Conservation (phyloP, 768 basidiomycete genomes). For the Boletus rufocinnamomeus region DNA sequence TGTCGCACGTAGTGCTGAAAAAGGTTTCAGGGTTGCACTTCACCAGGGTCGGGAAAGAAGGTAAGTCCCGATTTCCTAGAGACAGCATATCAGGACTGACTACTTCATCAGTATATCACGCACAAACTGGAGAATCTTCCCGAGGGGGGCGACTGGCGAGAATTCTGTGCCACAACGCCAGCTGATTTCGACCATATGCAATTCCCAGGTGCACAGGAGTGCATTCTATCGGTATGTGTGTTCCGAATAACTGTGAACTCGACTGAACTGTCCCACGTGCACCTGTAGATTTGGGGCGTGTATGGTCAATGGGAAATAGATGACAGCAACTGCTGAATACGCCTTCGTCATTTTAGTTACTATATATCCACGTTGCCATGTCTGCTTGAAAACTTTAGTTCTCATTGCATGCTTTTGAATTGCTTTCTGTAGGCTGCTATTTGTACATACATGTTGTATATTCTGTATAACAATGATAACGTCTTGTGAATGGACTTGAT, state of each 20-base stretch:
- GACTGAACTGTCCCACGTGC: background rate
- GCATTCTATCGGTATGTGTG: constrained; percentile 1
- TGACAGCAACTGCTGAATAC: constrained; percentile 18
- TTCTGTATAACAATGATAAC: background rate
- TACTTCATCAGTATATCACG: too few species aligned
- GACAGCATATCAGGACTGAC: too few species aligned
- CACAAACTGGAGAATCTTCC: constrained; percentile 28
- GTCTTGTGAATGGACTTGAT: background rate
- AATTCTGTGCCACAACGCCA: constrained; percentile 40
- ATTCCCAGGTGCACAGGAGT: constrained; percentile 25
- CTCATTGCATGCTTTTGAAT: background rate
- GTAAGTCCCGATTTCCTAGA: too few species aligned
- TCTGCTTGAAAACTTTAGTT: background rate
- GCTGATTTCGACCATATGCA: constrained; percentile 15
- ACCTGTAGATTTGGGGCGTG: constrained; percentile 17
- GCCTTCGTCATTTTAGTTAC: background rate
- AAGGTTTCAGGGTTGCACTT: too few species aligned
- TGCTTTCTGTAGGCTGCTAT: background rate
- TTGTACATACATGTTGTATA: background rate
- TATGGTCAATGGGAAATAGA: constrained; percentile 28
- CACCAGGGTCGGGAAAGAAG: too few species aligned
- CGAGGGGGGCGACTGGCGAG: constrained; percentile 28
- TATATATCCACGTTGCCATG: too few species aligned
- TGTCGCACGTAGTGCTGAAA: too few species aligned
- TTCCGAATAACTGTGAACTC: background rate